Evolutionary conservation across 2,329 filamentous ascomycete genomes (phyloP).

Genomic region (Ambrosiella cleistominuta): DNA sequence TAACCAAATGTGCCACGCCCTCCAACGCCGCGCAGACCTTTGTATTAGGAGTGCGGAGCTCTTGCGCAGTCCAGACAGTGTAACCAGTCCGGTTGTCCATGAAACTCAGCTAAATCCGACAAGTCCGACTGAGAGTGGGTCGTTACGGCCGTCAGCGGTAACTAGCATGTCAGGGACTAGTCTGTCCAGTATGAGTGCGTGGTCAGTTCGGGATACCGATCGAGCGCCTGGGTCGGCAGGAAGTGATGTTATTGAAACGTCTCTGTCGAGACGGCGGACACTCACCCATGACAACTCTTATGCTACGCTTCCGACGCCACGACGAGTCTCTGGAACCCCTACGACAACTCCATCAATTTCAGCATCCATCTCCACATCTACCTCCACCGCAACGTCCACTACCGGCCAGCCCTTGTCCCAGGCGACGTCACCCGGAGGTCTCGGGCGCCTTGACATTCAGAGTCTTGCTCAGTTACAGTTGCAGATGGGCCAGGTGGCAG

Average conservation of each 20-base stretch:
- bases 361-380: neutral
- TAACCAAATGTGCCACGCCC: conserved; percentile 30
- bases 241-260: conserved; percentile 24
- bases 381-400: neutral
- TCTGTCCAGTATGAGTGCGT: conserved; percentile 4
- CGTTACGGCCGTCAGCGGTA: no score
- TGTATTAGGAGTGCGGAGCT: conserved; percentile 34
- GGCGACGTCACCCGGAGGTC: conserved; percentile 8
- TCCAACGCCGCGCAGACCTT: conserved; percentile 34
- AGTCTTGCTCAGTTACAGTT: conserved; percentile 9
- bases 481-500: neutral
- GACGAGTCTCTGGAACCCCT: neutral
- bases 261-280: conserved; percentile 3
- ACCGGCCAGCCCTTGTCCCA: neutral
- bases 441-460: conserved; percentile 9
- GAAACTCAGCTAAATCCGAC: conserved; percentile 4
- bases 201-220: conserved; percentile 16
- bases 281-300: neutral
- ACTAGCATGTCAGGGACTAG: conserved; percentile 14
- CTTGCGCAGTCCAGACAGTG: conserved; percentile 19
- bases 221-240: conserved; percentile 33
- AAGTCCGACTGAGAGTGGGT: neutral
- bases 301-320: neutral
- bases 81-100: neutral
- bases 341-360: neutral